Percentiles rank a stretch among this genome's conserved stretches.
Conservation (phyloP, 1,284 basidiomycete species). For the Schizophyllum commune region DNA sequence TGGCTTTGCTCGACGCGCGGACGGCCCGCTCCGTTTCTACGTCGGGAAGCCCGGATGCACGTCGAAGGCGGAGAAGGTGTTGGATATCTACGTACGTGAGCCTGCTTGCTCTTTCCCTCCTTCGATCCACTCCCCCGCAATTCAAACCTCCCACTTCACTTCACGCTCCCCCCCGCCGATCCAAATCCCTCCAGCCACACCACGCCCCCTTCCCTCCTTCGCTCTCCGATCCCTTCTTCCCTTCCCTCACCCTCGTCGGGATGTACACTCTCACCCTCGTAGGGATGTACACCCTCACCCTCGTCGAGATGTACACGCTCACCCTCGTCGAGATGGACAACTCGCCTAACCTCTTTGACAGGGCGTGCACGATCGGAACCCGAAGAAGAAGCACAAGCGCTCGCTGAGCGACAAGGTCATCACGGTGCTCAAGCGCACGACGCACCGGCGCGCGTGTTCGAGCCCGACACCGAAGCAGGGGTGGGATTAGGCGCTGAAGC, state of each 20-base stretch:
- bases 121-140: no score
- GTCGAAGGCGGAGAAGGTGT: background rate
- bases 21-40: background rate
- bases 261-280: no score
- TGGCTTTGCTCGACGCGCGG: background rate
- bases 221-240: no score
- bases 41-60: background rate
- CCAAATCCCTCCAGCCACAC: no score
- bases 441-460: background rate
- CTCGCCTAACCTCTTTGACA: background rate
- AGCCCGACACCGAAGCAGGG: background rate
- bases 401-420: background rate
- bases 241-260: no score
- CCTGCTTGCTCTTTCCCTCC: background rate
- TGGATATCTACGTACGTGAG: background rate
- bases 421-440: background rate
- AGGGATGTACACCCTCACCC: no score
- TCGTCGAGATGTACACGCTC: no score
- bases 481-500: background rate
- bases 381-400: background rate
- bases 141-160: no score
- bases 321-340: no score
- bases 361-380: background rate
- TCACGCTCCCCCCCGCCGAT: no score
- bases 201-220: no score